A percentile compares a stretch with the other conserved stretches of the same genome.
Conservation (phyloP, 371 early-diverging fungal genomes). For the Blakeslea trispora region DNA sequence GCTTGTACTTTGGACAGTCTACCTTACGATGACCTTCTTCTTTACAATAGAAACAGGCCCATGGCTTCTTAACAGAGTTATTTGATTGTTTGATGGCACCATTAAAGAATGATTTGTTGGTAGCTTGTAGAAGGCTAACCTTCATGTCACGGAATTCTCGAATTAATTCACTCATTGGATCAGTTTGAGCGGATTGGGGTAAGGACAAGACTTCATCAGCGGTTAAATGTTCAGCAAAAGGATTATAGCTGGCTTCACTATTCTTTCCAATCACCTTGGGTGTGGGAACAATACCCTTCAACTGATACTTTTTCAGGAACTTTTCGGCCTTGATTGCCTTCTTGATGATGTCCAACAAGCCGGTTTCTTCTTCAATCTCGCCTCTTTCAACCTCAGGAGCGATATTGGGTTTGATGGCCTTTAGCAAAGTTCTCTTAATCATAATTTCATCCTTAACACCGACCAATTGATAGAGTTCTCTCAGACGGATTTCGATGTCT, state of each 20-base stretch:
- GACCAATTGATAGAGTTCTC: background rate
- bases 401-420: conserved; percentile 1
- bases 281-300: background rate
- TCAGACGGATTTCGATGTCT: conserved; percentile 1
- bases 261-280: background rate
- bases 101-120: background rate
- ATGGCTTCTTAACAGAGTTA: background rate
- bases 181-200: background rate
- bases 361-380: background rate
- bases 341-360: background rate
- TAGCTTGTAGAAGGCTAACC: background rate
- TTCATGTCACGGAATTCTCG: background rate
- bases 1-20: background rate
- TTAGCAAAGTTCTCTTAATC: conserved; percentile 5
- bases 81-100: background rate
- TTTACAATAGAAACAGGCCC: background rate
- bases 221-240: too few relatives aligned
- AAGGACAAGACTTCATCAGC: too few relatives aligned
- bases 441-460: background rate
- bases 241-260: too few relatives aligned
- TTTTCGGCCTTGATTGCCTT: background rate
- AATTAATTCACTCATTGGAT: background rate
- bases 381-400: conserved; percentile 4
- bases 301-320: background rate
- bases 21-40: conserved; percentile 1